Evolutionary conservation across 331 rosid species (phyloP).

Genomic region (Spiraea crenata): DNA sequence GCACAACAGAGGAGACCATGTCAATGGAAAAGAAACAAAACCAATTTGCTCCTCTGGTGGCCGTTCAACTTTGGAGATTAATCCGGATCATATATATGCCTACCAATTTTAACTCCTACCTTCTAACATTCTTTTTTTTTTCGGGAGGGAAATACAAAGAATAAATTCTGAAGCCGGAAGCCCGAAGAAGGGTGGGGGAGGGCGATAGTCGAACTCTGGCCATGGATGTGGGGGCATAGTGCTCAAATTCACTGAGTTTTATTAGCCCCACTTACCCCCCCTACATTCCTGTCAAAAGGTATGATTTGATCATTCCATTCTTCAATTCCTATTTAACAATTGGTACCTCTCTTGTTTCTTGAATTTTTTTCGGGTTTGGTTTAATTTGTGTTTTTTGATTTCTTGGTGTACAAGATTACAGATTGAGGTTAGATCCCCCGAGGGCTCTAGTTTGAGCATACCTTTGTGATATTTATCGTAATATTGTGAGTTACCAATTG

Average conservation of each 20-base stretch:
- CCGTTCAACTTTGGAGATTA: constrained; percentile 34
- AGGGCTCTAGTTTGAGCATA: constrained; percentile 28
- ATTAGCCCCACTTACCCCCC: constrained; percentile 28
- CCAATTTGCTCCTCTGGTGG: constrained; percentile 1
- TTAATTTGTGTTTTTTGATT: background rate
- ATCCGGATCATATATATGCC: constrained; percentile 39
- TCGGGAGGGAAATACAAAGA: background rate
- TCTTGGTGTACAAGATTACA: constrained; percentile 14
- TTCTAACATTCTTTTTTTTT: background rate
- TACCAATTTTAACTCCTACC: constrained; percentile 17
- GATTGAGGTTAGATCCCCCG: constrained; percentile 43
- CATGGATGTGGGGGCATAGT: constrained; percentile 23
- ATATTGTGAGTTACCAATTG: constrained; percentile 33
- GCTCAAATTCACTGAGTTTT: constrained; percentile 1
- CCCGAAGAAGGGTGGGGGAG: constrained; percentile 8
- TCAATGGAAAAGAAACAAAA: constrained; percentile 38
- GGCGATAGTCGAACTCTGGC: constrained; percentile 10
- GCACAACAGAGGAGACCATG: constrained; percentile 24
- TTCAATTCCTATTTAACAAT: background rate
- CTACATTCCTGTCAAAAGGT: constrained; percentile 55
- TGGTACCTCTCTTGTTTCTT: too few species aligned
- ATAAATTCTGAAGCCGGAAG: background rate
- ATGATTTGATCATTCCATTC: background rate
- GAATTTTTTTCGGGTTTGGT: background rate
- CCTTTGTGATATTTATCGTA: constrained; percentile 23